A percentile compares a stretch with the other conserved stretches of the same genome.
phyloP scores from a whole-genome alignment of 139 green algal genomes.

The Chlorella sp. region DNA sequence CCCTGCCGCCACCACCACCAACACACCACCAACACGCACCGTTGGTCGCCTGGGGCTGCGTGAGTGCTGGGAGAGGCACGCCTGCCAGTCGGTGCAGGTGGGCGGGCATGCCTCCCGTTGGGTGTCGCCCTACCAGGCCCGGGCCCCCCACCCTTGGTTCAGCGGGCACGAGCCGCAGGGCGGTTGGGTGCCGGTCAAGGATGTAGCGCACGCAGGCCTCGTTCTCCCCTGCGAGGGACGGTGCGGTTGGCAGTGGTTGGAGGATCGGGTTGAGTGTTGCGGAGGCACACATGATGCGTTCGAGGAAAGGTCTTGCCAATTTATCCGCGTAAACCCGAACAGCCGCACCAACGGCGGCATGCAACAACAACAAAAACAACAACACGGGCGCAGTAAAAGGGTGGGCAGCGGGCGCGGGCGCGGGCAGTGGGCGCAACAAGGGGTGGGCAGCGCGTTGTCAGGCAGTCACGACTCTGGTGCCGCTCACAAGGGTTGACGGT shows the following conservation, averaged over 20 bases:
- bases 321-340: neutral
- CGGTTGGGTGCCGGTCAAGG: conserved; percentile 63
- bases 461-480: neutral
- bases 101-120: conserved; percentile 2
- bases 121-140: conserved; percentile 44
- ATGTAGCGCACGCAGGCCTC: conserved; percentile 81
- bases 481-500: conserved; percentile 46
- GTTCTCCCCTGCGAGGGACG: conserved; percentile 69
- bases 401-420: too few species aligned
- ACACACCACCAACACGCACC: too few species aligned
- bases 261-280: neutral
- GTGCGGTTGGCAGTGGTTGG: too few species aligned
- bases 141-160: conserved; percentile 45
- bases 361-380: too few species aligned
- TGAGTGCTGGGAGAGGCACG: too few species aligned
- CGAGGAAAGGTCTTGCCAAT: neutral
- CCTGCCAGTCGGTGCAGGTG: neutral
- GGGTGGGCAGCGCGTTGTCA: neutral
- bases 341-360: conserved; percentile 3
- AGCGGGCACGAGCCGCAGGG: conserved; percentile 51
- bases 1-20: too few species aligned
- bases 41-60: too few species aligned
- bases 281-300: neutral
- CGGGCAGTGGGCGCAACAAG: too few species aligned
- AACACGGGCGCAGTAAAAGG: too few species aligned